A percentile compares a stretch with the other conserved stretches of the same genome.
Evolutionary conservation across 2,329 filamentous ascomycete species (phyloP).

Genomic region (Fusarium oligoseptatum): DNA sequence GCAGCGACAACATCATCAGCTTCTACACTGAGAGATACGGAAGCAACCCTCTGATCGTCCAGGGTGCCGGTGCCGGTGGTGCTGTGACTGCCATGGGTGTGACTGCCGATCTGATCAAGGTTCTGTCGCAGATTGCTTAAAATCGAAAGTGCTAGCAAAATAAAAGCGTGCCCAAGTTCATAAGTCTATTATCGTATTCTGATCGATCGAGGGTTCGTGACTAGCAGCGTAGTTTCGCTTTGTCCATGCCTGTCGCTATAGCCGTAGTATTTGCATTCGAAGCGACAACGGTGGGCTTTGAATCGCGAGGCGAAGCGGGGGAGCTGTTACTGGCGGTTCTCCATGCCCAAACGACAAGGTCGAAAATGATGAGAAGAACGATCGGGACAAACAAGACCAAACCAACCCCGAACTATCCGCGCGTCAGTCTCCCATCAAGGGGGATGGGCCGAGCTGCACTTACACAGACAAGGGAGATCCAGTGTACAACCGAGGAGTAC

Average conservation of each 20-base stretch:
- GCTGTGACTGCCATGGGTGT: constrained; percentile 99
- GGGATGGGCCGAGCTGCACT: constrained; percentile 32
- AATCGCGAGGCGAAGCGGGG: constrained; percentile 27
- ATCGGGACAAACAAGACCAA: constrained; percentile 62
- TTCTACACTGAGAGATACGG: constrained; percentile 98
- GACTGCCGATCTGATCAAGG: constrained; percentile 92
- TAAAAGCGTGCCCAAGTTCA: constrained; percentile 30
- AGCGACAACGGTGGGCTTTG: constrained; percentile 25
- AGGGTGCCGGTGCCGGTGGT: constrained; percentile 93
- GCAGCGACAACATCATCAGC: constrained; percentile 98
- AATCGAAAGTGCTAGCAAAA: constrained; percentile 34
- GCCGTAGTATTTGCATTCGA: constrained; percentile 40
- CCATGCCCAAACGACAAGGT: constrained; percentile 67
- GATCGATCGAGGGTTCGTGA: constrained; percentile 12
- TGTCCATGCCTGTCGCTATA: constrained; percentile 42
- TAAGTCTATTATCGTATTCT: constrained; percentile 5
- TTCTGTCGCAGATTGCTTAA: constrained; percentile 76
- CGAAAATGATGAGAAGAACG: constrained; percentile 62
- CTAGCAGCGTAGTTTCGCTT: constrained; percentile 37
- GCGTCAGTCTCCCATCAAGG: constrained; percentile 28
- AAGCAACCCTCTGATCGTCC: constrained; percentile 89
- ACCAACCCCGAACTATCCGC: constrained; percentile 58
- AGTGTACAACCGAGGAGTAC: constrained; percentile 51
- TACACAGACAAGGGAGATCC: constrained; percentile 57
- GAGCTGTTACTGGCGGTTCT: constrained; percentile 53